Percentiles rank a stretch among this genome's conserved stretches.
phyloP scores from a whole-genome alignment of 371 early-diverging fungal genomes.

The Entomophthora muscae region DNA sequence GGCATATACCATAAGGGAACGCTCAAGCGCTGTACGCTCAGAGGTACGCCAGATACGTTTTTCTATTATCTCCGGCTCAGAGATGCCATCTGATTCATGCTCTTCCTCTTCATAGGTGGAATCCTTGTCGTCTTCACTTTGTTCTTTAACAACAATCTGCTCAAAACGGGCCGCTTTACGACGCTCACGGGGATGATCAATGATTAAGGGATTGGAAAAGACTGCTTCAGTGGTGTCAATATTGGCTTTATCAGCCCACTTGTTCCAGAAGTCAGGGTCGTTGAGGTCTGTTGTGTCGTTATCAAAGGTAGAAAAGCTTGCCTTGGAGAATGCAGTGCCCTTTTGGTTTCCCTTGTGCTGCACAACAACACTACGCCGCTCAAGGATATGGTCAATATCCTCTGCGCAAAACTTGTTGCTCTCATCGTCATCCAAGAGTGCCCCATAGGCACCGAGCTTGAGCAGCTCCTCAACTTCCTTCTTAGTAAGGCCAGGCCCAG shows the following conservation, averaged over 20 bases:
- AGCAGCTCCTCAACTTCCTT: slow-evolving; percentile 75
- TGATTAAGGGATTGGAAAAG: slow-evolving; percentile 34
- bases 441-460: slow-evolving; percentile 85
- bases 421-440: slow-evolving; percentile 74
- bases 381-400: slow-evolving; percentile 91
- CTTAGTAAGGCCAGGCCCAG: slow-evolving; percentile 22
- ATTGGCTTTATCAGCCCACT: slow-evolving; percentile 70
- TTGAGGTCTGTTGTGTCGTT: slow-evolving; percentile 74
- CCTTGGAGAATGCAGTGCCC: slow-evolving; percentile 85
- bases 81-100: no score
- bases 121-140: not conserved
- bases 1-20: slow-evolving; percentile 64
- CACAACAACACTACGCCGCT: slow-evolving; percentile 75
- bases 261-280: slow-evolving; percentile 96
- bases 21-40: slow-evolving; percentile 56
- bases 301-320: slow-evolving; percentile 61
- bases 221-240: slow-evolving; percentile 37
- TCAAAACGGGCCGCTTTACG: slow-evolving; percentile 28
- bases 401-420: slow-evolving; percentile 79
- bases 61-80: slow-evolving; percentile 13
- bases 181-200: slow-evolving; percentile 44
- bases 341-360: slow-evolving; percentile 58
- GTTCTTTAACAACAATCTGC: slow-evolving; percentile 14
- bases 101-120: no score
- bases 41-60: slow-evolving; percentile 51